Base-by-base conservation (phyloP, 768 basidiomycete species). In the Serendipita sp. region DNA sequence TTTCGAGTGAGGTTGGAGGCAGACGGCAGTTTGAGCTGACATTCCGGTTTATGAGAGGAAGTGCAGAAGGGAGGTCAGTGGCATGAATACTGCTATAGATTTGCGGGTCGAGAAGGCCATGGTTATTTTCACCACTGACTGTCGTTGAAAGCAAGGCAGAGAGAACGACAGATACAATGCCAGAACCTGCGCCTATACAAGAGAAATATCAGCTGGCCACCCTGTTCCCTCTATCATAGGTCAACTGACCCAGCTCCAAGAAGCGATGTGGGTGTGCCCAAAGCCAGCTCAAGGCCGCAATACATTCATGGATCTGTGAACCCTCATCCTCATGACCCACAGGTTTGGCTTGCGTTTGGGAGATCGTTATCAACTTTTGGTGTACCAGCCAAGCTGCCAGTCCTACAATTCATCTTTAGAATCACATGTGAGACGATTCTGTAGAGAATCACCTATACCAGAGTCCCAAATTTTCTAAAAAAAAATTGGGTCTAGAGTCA, bases 401-500 rank as follows among this genome's bases (percentile, higher is more conserved):
- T 40, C 6, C 40, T 40, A 40, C 40, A 40, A 40, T 40, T 40
- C 40, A 6, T 40, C 40, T 40, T 23, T 40, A 40, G 40, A 40
- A 40, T 40, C 40, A 40, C 48, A 50, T 31, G 48, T n/a, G n/a
- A 31, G 48, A 5, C 6, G 48, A 18, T 50, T 18, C 6, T 18
- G 29, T 18, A 50, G 48, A 50, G 48, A 18, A 18, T n/a, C 8
- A 3, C 88, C 91, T 53, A 95, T 79, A 1, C 93, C 93, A 46
- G 91, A 93, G 71, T 95, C 92, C 93, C 93, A 96, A 63, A 95
- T 81, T 91, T 95, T 95, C 93, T 95, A 75, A 37, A 69, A 29
- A 45, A 45, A 50, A 5, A 8, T 31, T 5, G 48, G 48, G n/a
- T 5, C n/a, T 8, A n/a, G 6, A 5, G 18, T 31, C n/a, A 18